Conservation (phyloP, 371 early-diverging fungal genomes). For the Mucor velutinosus region DNA sequence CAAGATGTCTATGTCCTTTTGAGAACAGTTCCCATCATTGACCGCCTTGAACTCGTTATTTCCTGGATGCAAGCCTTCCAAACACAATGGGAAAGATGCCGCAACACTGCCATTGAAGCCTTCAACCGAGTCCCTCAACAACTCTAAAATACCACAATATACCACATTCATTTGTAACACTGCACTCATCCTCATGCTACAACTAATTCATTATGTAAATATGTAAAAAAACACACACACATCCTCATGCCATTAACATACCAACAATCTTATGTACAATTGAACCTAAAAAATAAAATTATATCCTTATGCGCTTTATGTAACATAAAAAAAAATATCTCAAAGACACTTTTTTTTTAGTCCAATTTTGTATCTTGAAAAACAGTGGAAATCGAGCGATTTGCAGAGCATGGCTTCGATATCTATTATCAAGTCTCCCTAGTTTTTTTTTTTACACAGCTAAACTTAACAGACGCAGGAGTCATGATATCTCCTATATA, state of each 20-base stretch:
- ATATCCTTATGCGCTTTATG: background rate
- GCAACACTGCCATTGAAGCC: slow-evolving; percentile 27
- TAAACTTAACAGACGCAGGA: background rate
- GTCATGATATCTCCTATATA: background rate
- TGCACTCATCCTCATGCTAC: background rate
- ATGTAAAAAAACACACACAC: background rate
- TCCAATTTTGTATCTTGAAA: no score
- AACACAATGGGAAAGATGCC: slow-evolving; percentile 28
- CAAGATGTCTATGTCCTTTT: slow-evolving; percentile 17
- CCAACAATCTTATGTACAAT: background rate
- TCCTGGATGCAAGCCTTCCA: slow-evolving; percentile 26
- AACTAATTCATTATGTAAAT: background rate
- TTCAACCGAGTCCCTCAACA: slow-evolving; percentile 16
- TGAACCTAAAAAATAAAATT: background rate
- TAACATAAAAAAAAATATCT: background rate
- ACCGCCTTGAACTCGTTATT: slow-evolving; percentile 24
- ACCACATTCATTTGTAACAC: slow-evolving; percentile 11
- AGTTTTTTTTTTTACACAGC: background rate
- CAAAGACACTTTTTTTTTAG: no score
- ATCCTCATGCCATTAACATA: background rate
- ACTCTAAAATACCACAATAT: slow-evolving; percentile 2
- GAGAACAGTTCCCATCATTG: slow-evolving; percentile 18
- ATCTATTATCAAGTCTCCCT: background rate
- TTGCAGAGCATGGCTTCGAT: background rate
- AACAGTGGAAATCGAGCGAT: background rate